phyloP scores from a whole-genome alignment of 352 stramenopile genomes.

The Globisporangium nagaii region DNA sequence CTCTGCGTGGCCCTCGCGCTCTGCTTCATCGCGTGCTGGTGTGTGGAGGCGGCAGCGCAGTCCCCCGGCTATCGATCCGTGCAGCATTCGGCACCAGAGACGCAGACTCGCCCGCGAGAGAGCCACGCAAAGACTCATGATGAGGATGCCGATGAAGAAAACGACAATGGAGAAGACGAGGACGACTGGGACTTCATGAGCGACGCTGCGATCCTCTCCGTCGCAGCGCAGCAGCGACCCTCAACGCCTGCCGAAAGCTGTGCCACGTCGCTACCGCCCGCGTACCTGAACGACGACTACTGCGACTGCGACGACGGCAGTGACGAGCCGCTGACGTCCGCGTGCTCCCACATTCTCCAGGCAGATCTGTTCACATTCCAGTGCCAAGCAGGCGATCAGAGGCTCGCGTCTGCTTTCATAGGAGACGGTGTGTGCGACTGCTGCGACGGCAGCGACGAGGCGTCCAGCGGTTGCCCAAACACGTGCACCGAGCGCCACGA shows the following conservation, averaged over 20 bases:
- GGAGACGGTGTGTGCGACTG: constrained; percentile 96
- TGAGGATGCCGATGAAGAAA: constrained; percentile 32
- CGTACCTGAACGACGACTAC: constrained; percentile 88
- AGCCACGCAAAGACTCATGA: neutral
- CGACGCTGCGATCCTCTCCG: constrained; percentile 32
- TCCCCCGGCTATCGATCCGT: neutral
- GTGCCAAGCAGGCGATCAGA: constrained; percentile 25
- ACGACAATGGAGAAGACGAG: constrained; percentile 35
- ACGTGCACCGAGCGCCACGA: constrained; percentile 26
- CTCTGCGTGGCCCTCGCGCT: constrained; percentile 3
- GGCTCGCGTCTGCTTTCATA: constrained; percentile 57
- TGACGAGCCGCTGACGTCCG: constrained; percentile 87
- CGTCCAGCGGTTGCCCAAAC: constrained; percentile 24
- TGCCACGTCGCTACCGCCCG: constrained; percentile 23
- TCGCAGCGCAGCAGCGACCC: constrained; percentile 13
- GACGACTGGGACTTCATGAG: constrained; percentile 60
- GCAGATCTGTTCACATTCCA: constrained; percentile 23
- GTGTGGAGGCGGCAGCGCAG: neutral
- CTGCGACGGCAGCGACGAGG: constrained; percentile 95
- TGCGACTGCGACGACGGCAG: constrained; percentile 91
- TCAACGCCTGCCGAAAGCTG: constrained; percentile 14
- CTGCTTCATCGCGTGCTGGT: neutral
- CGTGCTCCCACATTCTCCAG: constrained; percentile 43
- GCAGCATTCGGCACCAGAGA: neutral
- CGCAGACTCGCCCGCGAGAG: neutral